Percentiles rank a stretch among this genome's conserved stretches.
phyloP scores from a whole-genome alignment of 768 basidiomycete species.

The Lyophyllum decastes region DNA sequence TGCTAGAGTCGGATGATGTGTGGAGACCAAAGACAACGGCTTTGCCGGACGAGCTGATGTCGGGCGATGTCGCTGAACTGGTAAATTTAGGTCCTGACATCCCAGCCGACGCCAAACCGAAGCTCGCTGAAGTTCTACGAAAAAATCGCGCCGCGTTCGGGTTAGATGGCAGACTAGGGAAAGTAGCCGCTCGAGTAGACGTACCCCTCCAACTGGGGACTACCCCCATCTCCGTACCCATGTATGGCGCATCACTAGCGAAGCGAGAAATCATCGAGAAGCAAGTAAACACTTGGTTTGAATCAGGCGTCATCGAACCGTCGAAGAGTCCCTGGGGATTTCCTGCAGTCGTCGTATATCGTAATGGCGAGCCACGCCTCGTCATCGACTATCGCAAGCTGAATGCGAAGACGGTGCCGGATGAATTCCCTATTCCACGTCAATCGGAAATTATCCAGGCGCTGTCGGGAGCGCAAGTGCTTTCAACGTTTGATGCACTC shows the following conservation, averaged over 20 bases:
- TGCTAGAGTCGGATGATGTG: constrained; percentile 14
- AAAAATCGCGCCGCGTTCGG: background rate
- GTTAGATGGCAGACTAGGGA: background rate
- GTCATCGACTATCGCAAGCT: constrained; percentile 33
- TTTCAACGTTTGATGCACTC: constrained; percentile 36
- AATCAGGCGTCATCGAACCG: constrained; percentile 37
- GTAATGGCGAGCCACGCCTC: constrained; percentile 36
- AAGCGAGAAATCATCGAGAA: constrained; percentile 29
- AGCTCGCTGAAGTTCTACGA: constrained; percentile 17
- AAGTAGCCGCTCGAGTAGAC: constrained; percentile 21
- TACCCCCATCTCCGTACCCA: constrained; percentile 27
- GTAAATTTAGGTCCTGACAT: constrained; percentile 1
- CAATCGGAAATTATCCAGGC: constrained; percentile 29
- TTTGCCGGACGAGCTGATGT: constrained; percentile 15
- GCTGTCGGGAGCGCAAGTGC: constrained; percentile 27
- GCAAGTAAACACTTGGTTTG: constrained; percentile 32
- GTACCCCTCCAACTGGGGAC: constrained; percentile 25
- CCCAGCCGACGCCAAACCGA: background rate
- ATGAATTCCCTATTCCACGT: constrained; percentile 26
- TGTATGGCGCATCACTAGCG: constrained; percentile 25
- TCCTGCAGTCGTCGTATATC: constrained; percentile 33
- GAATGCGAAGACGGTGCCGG: constrained; percentile 18
- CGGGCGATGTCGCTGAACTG: background rate
- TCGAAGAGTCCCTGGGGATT: constrained; percentile 39
- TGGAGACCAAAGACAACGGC: constrained; percentile 30